Percentiles rank a stretch among this genome's conserved stretches.
Conservation (phyloP, 306 rosid genomes). For the Benincasa hispida region DNA sequence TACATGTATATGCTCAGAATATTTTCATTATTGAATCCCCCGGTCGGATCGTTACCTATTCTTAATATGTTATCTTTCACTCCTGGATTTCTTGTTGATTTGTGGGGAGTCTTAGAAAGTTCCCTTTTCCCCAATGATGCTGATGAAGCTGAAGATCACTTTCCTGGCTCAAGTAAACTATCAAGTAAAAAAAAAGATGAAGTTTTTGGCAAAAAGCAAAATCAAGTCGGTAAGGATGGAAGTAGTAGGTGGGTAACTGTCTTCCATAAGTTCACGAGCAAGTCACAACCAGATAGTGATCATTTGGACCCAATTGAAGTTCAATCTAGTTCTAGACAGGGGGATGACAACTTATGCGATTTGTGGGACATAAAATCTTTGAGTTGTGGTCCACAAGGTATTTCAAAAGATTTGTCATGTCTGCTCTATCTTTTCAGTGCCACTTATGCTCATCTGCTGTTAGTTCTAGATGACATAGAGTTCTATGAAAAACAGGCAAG, state of each 20-base stretch:
- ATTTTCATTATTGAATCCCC: constrained; percentile 52
- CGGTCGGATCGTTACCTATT: constrained; percentile 54
- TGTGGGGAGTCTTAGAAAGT: constrained; percentile 69
- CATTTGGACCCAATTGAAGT: constrained; percentile 16
- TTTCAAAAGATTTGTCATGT: constrained; percentile 57
- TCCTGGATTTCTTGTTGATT: constrained; percentile 70
- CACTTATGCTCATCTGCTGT: constrained; percentile 80
- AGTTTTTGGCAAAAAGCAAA: constrained; percentile 36
- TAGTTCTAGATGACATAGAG: constrained; percentile 94
- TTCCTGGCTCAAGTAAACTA: constrained; percentile 16
- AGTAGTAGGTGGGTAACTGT: constrained; percentile 61
- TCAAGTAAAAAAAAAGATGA: constrained; percentile 24
- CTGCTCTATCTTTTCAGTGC: constrained; percentile 88
- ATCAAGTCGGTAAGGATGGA: constrained; percentile 45
- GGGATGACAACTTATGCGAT: constrained; percentile 38
- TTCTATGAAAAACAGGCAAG: constrained; percentile 90
- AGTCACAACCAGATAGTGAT: constrained; percentile 39
- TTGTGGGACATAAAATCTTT: constrained; percentile 67
- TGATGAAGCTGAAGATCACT: constrained; percentile 16
- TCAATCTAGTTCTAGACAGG: constrained; percentile 37
- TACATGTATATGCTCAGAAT: constrained; percentile 68
- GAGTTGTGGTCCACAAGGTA: constrained; percentile 70
- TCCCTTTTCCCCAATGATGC: constrained; percentile 39
- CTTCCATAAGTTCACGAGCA: constrained; percentile 64
- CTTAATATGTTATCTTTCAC: constrained; percentile 91